These are phyloP conservation scores for Ophidiomyces ophidiicola DNA, from an alignment of 2,329 filamentous ascomycete genomes.

Conservation along the genomic window DNA sequence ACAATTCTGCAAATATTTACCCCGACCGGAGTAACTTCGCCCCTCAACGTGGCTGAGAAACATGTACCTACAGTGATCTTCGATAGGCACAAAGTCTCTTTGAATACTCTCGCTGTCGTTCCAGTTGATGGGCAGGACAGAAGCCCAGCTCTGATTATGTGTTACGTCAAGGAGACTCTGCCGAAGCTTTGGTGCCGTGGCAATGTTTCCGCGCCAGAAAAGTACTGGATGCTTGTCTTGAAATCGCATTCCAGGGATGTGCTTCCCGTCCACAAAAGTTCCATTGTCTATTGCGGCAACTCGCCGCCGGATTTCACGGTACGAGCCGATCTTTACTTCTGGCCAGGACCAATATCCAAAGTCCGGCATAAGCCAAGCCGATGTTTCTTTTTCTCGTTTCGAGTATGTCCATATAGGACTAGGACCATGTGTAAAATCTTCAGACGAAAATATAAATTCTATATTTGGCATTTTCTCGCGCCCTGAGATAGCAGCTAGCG, in stretches of 20 bases:
- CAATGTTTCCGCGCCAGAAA: conserved; percentile 38
- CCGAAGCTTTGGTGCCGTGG: conserved; percentile 29
- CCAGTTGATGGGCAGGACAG: conserved; percentile 34
- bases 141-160: conserved; percentile 36
- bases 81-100: conserved; percentile 37
- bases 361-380: conserved; percentile 42
- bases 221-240: conserved; percentile 35
- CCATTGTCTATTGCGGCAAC: conserved; percentile 30
- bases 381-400: conserved; percentile 27
- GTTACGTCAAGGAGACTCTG: conserved; percentile 30
- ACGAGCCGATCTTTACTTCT: conserved; percentile 35
- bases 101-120: conserved; percentile 28
- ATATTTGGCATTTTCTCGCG: conserved; percentile 35
- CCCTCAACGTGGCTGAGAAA: conserved; percentile 45
- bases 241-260: conserved; percentile 18
- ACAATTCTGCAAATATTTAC: conserved; percentile 44
- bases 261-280: conserved; percentile 17
- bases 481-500: conserved; percentile 32
- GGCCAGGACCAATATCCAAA: conserved; percentile 45
- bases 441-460: conserved; percentile 39
- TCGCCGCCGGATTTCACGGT: conserved; percentile 32
- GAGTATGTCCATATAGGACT: conserved; percentile 36
- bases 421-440: conserved; percentile 32
- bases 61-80: conserved; percentile 45
- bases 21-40: conserved; percentile 41